A percentile compares a stretch with the other conserved stretches of the same genome.
Evolutionary conservation across 108 stramenopile species (phyloP).

Genomic region (Schizochytrium sp.): DNA sequence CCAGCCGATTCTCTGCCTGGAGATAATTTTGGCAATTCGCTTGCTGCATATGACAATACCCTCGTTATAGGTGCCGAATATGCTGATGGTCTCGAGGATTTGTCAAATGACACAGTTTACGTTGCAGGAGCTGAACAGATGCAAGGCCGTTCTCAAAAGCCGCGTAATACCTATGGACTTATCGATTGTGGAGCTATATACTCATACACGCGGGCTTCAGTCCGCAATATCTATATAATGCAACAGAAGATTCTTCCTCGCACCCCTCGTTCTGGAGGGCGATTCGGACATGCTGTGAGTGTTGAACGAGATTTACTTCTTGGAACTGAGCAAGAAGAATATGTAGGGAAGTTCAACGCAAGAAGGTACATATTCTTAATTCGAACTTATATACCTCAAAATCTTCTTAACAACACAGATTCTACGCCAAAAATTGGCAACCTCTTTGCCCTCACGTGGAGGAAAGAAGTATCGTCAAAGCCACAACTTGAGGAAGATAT

Average conservation of each 20-base stretch:
- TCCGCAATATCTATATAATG: neutral
- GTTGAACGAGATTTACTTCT: neutral
- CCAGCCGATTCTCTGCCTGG: neutral
- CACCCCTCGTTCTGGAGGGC: neutral
- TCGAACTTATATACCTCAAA: neutral
- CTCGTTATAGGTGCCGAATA: constrained; percentile 43
- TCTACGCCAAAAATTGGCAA: constrained; percentile 2
- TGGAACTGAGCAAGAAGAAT: constrained; percentile 41
- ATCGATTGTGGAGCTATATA: constrained; percentile 23
- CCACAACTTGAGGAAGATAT: neutral
- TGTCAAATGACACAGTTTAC: neutral
- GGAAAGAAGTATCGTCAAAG: neutral
- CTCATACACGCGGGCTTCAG: constrained; percentile 17
- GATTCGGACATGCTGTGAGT: constrained; percentile 45
- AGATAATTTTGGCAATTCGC: constrained; percentile 16
- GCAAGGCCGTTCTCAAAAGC: neutral
- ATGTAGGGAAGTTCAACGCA: neutral
- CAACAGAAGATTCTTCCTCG: constrained; percentile 35
- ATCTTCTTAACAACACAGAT: neutral
- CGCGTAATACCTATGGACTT: neutral
- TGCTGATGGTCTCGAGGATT: constrained; percentile 8
- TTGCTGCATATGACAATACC: neutral
- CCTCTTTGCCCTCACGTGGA: constrained; percentile 60
- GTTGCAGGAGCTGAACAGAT: constrained; percentile 33
- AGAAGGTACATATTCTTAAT: neutral